phyloP scores from a whole-genome alignment of 2,329 filamentous ascomycete species.

The Colletotrichum limetticola region DNA sequence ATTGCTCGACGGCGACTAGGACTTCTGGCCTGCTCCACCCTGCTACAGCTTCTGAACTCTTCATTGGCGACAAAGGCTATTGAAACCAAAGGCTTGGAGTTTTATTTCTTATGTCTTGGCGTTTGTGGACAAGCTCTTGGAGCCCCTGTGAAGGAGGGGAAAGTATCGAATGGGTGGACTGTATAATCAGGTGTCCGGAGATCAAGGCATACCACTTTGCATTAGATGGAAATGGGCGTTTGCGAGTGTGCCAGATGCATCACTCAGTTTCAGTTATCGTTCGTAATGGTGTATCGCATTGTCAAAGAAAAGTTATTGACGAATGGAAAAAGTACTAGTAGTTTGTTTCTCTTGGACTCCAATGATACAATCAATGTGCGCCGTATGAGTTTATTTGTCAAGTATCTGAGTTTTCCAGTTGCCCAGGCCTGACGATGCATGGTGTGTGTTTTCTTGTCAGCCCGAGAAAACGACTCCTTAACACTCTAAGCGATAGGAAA shows the following conservation, averaged over 20 bases:
- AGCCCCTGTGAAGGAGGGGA: not conserved
- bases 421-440: not conserved
- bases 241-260: constrained; percentile 10
- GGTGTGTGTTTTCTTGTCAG: not conserved
- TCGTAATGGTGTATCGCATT: not conserved
- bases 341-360: not conserved
- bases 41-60: not conserved
- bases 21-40: not conserved
- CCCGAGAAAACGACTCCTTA: not conserved
- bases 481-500: not conserved
- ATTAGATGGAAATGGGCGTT: constrained; percentile 32
- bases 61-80: not conserved
- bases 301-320: not conserved
- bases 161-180: not conserved
- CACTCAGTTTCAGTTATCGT: not conserved
- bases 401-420: too few species aligned
- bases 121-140: constrained; percentile 7
- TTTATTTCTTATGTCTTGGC: not conserved
- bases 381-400: not conserved
- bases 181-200: constrained; percentile 17
- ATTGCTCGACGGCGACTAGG: constrained; percentile 55
- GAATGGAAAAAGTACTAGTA: not conserved
- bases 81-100: not conserved
- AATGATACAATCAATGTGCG: not conserved
- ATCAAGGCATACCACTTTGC: constrained; percentile 30